These are phyloP conservation scores for Candida golubevii DNA, from an alignment of 805 yeast genomes.

Conservation along the genomic window DNA sequence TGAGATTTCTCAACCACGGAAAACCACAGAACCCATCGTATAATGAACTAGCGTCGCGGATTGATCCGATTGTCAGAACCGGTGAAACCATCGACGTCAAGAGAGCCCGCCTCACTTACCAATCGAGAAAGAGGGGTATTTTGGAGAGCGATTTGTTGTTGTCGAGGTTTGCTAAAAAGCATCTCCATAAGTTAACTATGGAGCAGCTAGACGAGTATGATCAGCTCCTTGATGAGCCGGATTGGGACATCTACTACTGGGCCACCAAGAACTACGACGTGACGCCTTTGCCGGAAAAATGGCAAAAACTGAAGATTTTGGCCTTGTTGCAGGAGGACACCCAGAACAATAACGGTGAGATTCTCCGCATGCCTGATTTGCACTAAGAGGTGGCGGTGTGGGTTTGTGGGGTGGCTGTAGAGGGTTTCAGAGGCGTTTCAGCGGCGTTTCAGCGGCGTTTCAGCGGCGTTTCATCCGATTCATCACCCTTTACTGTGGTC, in stretches of 20 bases:
- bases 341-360: slow-evolving; percentile 63
- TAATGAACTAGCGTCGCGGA: slow-evolving; percentile 53
- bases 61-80: slow-evolving; percentile 73
- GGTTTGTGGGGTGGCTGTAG: too few species aligned
- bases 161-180: slow-evolving; percentile 77
- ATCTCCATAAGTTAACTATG: slow-evolving; percentile 52
- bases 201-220: slow-evolving; percentile 85
- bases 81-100: slow-evolving; percentile 71
- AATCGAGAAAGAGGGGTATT: slow-evolving; percentile 91
- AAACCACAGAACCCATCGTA: slow-evolving; percentile 35
- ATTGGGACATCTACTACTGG: slow-evolving; percentile 99
- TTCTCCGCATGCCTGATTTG: slow-evolving; percentile 79
- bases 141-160: slow-evolving; percentile 86
- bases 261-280: slow-evolving; percentile 79
- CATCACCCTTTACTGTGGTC: too few species aligned
- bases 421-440: too few species aligned
- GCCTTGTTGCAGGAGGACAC: slow-evolving; percentile 65
- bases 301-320: slow-evolving; percentile 69
- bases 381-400: slow-evolving; percentile 2
- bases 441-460: too few species aligned
- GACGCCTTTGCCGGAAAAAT: slow-evolving; percentile 83
- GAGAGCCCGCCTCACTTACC: slow-evolving; percentile 86
- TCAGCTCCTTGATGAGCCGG: slow-evolving; percentile 81
- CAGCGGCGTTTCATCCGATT: too few species aligned
- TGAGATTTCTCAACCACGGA: slow-evolving; percentile 32